Evolutionary conservation across 805 yeast species (phyloP).

Genomic region (Yueomyces sp.): DNA sequence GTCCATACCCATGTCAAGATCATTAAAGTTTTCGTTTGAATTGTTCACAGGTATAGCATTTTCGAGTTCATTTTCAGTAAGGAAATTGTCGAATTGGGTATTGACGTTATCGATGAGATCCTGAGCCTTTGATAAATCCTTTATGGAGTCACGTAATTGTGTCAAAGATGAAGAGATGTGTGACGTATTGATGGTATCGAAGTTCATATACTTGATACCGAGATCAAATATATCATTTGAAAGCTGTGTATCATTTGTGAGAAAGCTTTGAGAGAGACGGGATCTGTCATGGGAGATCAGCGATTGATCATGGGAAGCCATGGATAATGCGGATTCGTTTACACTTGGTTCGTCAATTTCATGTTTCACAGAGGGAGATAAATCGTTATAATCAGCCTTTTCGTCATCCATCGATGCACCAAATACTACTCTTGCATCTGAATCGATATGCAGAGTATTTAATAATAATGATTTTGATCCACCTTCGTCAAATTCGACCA

Average conservation of each 20-base stretch:
- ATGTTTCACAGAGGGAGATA: not conserved
- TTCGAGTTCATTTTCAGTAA: conserved; percentile 19
- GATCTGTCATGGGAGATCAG: too few relatives aligned
- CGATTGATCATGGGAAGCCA: not conserved
- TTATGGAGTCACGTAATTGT: conserved; percentile 44
- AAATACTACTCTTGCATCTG: conserved; percentile 44
- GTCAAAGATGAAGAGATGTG: conserved; percentile 61
- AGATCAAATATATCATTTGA: conserved; percentile 22
- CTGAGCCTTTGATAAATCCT: conserved; percentile 41
- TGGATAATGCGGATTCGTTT: not conserved
- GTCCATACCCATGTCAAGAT: conserved; percentile 1
- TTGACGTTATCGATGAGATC: conserved; percentile 31
- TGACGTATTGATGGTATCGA: conserved; percentile 17
- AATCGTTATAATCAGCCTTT: conserved; percentile 1
- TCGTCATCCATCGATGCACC: conserved; percentile 37
- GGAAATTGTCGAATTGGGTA: conserved; percentile 10
- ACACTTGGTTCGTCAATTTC: not conserved
- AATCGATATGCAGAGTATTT: conserved; percentile 46
- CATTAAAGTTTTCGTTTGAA: conserved; percentile 9
- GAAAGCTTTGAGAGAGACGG: not conserved
- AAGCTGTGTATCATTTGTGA: conserved; percentile 1
- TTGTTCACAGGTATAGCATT: conserved; percentile 22
- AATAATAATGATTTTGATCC: conserved; percentile 60
- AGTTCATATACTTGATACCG: conserved; percentile 23
- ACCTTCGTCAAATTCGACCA: conserved; percentile 73